These are phyloP conservation scores for Jatropha curcas DNA, from an alignment of 345 rosid genomes.

Conservation along the genomic window DNA sequence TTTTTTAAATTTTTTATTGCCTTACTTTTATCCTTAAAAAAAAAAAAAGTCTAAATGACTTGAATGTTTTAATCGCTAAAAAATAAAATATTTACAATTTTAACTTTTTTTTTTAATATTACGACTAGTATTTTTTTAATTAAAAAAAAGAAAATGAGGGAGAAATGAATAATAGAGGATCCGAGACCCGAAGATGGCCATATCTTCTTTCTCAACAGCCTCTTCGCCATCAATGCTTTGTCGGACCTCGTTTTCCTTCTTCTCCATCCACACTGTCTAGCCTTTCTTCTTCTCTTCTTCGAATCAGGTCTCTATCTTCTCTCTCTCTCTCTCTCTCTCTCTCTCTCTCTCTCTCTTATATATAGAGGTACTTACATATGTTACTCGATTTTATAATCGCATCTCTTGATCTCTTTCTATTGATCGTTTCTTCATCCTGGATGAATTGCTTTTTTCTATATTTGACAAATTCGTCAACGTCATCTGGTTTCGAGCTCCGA, in stretches of 20 bases:
- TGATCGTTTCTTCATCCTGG: background rate
- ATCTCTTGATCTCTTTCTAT: background rate
- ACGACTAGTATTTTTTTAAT: too few relatives aligned
- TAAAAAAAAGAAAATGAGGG: background rate
- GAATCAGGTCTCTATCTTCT: background rate
- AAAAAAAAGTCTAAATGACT: too few relatives aligned
- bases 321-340: too few relatives aligned
- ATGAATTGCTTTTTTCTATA: background rate
- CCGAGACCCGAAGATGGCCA: background rate
- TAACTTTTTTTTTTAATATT: too few relatives aligned
- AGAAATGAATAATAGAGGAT: background rate
- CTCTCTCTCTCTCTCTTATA: too few relatives aligned
- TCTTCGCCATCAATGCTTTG: conserved; percentile 1
- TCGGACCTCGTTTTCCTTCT: background rate
- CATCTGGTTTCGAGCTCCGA: background rate
- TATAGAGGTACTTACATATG: background rate
- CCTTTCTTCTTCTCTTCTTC: background rate
- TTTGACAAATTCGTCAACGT: background rate
- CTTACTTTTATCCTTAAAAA: too few relatives aligned
- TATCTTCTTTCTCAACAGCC: conserved; percentile 1
- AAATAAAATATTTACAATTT: too few relatives aligned
- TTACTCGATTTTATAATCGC: background rate
- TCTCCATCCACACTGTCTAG: background rate
- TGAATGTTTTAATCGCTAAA: too few relatives aligned
- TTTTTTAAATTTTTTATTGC: too few relatives aligned